These are phyloP conservation scores for Rubroshorea leprosula DNA, from an alignment of 345 rosid genomes.

Conservation along the genomic window DNA sequence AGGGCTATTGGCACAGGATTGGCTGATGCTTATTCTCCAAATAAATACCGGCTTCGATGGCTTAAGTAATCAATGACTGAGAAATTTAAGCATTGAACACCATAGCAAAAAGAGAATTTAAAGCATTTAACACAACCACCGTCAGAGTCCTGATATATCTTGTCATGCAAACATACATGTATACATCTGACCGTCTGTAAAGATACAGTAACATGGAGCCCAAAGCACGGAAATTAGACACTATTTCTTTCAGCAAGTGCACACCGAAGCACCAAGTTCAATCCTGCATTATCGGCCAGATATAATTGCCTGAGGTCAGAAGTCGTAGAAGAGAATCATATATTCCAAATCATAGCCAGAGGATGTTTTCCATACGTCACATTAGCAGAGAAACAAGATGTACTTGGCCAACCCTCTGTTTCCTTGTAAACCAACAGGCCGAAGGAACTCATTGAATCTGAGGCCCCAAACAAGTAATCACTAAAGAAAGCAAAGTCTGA, in stretches of 20 bases:
- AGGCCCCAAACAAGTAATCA: conserved; percentile 24
- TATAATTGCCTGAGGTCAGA: conserved; percentile 22
- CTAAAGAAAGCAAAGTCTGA: conserved; percentile 23
- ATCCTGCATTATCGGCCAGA: conserved; percentile 20
- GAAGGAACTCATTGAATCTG: conserved; percentile 18
- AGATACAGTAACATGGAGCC: background rate
- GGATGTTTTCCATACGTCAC: conserved; percentile 25
- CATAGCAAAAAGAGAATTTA: too few relatives aligned
- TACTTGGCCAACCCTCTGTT: conserved; percentile 4
- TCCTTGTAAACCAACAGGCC: conserved; percentile 16
- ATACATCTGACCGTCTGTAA: too few relatives aligned
- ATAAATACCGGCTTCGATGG: too few relatives aligned
- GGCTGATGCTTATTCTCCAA: too few relatives aligned
- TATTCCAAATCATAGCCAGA: conserved; percentile 20
- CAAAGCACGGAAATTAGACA: background rate
- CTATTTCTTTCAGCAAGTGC: conserved; percentile 18
- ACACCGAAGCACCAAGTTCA: conserved; percentile 24
- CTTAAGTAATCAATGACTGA: too few relatives aligned
- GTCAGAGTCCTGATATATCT: too few relatives aligned
- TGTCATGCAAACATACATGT: too few relatives aligned
- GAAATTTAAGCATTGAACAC: too few relatives aligned
- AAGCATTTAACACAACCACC: too few relatives aligned
- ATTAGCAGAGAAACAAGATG: conserved; percentile 20
- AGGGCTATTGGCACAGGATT: too few relatives aligned
- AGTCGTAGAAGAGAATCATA: conserved; percentile 20